These are phyloP conservation scores for Phytophthora multivora DNA, from an alignment of 352 stramenopile genomes.

Conservation along the genomic window DNA sequence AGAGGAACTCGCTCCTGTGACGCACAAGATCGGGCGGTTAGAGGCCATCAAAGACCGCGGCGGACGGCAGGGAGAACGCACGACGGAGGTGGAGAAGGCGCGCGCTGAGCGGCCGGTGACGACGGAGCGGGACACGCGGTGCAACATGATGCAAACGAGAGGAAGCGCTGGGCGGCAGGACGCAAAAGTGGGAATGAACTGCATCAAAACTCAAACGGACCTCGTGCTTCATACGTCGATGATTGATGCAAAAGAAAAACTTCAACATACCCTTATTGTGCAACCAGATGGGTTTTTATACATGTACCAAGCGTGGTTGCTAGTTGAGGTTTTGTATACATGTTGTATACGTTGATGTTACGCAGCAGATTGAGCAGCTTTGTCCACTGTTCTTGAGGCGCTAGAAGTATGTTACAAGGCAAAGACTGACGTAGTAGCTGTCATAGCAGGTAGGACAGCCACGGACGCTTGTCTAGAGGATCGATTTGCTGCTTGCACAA, in stretches of 20 bases:
- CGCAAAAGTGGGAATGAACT: constrained; percentile 30
- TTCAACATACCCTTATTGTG: constrained; percentile 14
- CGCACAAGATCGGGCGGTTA: constrained; percentile 1
- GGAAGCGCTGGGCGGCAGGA: neutral
- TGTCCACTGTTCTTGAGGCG: too few species aligned
- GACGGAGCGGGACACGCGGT: constrained; percentile 29
- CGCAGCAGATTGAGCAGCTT: neutral
- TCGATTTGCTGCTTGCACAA: neutral
- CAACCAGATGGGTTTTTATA: neutral
- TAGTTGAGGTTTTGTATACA: neutral
- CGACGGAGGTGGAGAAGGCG: constrained; percentile 52
- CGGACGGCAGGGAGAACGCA: constrained; percentile 10
- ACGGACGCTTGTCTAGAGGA: too few species aligned
- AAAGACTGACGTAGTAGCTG: neutral
- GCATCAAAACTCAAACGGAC: neutral
- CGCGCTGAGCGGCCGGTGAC: constrained; percentile 27
- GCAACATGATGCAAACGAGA: constrained; percentile 24
- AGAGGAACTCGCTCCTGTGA: constrained; percentile 71
- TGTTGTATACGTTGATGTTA: constrained; percentile 5
- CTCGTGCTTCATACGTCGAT: constrained; percentile 17
- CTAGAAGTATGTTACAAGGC: neutral
- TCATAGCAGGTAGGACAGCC: too few species aligned
- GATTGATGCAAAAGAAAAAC: constrained; percentile 16
- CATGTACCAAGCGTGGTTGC: neutral
- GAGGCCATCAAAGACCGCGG: neutral